Percentiles rank a stretch among this genome's conserved stretches.
Evolutionary conservation across 768 basidiomycete species (phyloP).

Genomic region (Sarcomyxa edulis): DNA sequence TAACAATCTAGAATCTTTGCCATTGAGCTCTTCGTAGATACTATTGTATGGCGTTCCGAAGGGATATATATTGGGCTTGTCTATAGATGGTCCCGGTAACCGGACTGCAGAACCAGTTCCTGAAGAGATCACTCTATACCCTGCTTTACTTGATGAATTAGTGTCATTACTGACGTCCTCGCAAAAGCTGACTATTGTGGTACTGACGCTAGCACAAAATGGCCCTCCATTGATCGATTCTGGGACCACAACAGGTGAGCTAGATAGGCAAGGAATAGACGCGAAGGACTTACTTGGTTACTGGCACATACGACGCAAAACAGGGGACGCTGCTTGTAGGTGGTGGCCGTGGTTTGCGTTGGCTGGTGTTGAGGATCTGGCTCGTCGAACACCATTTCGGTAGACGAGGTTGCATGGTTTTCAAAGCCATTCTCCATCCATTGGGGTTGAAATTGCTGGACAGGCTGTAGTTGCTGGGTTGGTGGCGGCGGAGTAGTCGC

Average conservation of each 20-base stretch:
- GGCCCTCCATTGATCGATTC: conserved; percentile 99
- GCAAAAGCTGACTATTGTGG: neutral
- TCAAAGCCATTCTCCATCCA: conserved; percentile 21
- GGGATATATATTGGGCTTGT: conserved; percentile 94
- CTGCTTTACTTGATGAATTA: conserved; percentile 64
- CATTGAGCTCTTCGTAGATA: conserved; percentile 86
- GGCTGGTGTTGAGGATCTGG: conserved; percentile 6
- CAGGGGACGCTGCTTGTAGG: conserved; percentile 66
- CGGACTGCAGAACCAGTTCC: conserved; percentile 98
- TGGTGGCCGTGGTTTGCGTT: conserved; percentile 9
- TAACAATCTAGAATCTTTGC: conserved; percentile 81
- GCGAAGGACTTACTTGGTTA: conserved; percentile 89
- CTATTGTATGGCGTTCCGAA: conserved; percentile 97
- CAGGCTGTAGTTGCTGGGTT: conserved; percentile 14
- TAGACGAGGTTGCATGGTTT: conserved; percentile 8
- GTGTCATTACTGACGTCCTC: conserved; percentile 10
- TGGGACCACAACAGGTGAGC: conserved; percentile 24
- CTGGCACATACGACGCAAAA: conserved; percentile 99
- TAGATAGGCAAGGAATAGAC: conserved; percentile 3
- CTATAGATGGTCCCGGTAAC: conserved; percentile 91
- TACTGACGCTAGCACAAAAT: conserved; percentile 81
- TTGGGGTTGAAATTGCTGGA: conserved; percentile 6
- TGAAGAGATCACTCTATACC: conserved; percentile 86
- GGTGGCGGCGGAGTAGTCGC: conserved; percentile 29
- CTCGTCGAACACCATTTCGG: conserved; percentile 1